A percentile compares a stretch with the other conserved stretches of the same genome.
Conservation (phyloP, 208 protist genomes). For the Trypanosomatidae sp. region DNA sequence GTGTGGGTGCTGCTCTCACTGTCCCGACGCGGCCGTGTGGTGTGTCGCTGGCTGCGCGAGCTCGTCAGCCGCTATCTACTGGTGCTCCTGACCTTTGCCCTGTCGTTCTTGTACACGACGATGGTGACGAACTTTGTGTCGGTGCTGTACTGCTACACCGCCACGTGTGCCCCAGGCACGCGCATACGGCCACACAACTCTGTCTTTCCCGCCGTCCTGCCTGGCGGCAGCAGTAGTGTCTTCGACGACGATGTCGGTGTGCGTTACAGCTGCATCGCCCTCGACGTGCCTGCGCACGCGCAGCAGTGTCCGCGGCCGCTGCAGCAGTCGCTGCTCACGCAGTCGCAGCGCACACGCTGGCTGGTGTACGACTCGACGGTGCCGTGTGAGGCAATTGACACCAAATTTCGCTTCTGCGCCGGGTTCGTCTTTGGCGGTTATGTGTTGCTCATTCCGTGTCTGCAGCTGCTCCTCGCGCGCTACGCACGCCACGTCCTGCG, state of each 20-base stretch:
- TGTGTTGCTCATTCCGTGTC: conserved; percentile 25
- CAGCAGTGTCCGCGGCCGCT: conserved; percentile 25
- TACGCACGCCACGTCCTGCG: conserved; percentile 27
- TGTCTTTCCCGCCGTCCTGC: conserved; percentile 9
- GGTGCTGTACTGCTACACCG: conserved; percentile 29
- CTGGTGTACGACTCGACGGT: conserved; percentile 40
- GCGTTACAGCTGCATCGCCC: conserved; percentile 19
- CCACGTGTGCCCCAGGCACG: conserved; percentile 20
- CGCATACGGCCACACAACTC: conserved; percentile 12
- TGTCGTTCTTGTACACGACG: conserved; percentile 41
- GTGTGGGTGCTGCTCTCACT: conserved; percentile 25
- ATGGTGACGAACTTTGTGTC: conserved; percentile 42
- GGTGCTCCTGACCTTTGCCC: conserved; percentile 15
- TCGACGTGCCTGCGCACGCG: conserved; percentile 16
- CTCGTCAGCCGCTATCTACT: conserved; percentile 8
- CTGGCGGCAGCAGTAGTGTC: neutral
- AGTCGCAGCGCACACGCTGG: conserved; percentile 5
- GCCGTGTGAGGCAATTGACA: conserved; percentile 22
- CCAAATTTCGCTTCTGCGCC: conserved; percentile 17
- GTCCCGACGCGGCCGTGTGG: conserved; percentile 16
- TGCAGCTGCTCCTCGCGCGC: conserved; percentile 33
- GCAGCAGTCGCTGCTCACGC: conserved; percentile 18
- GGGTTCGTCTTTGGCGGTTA: conserved; percentile 23
- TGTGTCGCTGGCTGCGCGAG: conserved; percentile 8
- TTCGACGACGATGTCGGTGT: neutral